Evolutionary conservation across 441 rosid genomes (phyloP).

Genomic region (Manihot esculenta): DNA sequence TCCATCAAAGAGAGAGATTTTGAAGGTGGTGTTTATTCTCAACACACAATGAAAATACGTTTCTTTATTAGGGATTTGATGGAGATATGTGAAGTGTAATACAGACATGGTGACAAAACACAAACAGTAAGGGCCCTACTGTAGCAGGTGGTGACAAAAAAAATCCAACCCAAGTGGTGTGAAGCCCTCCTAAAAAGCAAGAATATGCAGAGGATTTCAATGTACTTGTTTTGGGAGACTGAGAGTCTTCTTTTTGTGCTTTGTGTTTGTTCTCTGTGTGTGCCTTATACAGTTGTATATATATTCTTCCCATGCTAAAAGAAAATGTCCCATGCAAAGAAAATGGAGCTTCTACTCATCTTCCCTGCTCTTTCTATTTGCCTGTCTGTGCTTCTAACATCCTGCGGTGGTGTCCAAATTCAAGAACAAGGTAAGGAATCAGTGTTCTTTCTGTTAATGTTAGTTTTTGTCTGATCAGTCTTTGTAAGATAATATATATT

Average conservation of each 20-base stretch:
- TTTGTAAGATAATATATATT: not conserved
- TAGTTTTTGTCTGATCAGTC: no score
- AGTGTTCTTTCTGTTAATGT: not conserved
- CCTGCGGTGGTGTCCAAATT: conserved; percentile 20
- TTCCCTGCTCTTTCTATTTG: conserved; percentile 21
- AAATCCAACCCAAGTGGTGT: conserved; percentile 30
- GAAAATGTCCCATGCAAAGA: conserved; percentile 11
- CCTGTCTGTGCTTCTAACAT: conserved; percentile 18
- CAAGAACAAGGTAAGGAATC: conserved; percentile 29
- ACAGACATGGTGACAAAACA: not conserved
- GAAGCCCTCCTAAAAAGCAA: conserved; percentile 34
- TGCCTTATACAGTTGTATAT: not conserved
- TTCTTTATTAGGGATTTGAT: not conserved
- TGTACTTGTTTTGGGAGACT: conserved; percentile 41
- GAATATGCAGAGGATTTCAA: conserved; percentile 20
- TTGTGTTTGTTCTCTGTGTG: conserved; percentile 24
- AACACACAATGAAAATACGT: not conserved
- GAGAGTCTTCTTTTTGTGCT: conserved; percentile 55
- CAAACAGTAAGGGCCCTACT: conserved; percentile 18
- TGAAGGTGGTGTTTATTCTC: not conserved
- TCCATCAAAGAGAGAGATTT: not conserved
- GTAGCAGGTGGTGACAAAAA: conserved; percentile 3
- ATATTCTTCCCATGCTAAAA: conserved; percentile 4
- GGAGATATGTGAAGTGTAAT: not conserved
- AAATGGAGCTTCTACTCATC: conserved; percentile 30